Percentiles rank a stretch among this genome's conserved stretches.
These are phyloP conservation scores for Sherardia arvensis DNA, from an alignment of 257 asterid species.

Conservation along the genomic window DNA sequence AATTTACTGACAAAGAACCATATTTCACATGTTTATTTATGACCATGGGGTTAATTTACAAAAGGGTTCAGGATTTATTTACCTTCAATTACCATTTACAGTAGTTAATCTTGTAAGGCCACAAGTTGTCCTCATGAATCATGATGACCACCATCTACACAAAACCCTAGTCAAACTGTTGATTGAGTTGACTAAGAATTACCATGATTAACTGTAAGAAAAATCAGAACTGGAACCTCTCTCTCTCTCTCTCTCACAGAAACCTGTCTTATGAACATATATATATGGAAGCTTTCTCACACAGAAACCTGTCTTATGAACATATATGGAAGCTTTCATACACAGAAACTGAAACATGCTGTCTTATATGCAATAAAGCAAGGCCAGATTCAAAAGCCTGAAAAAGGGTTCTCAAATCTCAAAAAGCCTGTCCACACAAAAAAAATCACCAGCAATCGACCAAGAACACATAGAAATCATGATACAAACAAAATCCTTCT, in stretches of 20 bases:
- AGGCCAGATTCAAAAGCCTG: conserved; percentile 15
- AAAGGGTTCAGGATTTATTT: background rate
- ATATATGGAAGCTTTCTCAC: too few relatives aligned
- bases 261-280: too few relatives aligned
- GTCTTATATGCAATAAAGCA: background rate
- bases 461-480: background rate
- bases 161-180: conserved; percentile 18
- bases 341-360: background rate
- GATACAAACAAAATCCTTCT: background rate
- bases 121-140: too few relatives aligned
- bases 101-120: too few relatives aligned
- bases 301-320: too few relatives aligned
- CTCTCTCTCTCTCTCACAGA: too few relatives aligned
- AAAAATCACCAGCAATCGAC: background rate
- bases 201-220: background rate
- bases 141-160: background rate
- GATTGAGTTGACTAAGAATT: background rate
- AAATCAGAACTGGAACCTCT: too few relatives aligned
- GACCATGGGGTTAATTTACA: background rate
- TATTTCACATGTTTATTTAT: background rate
- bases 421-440: conserved; percentile 1
- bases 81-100: background rate
- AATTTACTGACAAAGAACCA: background rate
- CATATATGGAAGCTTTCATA: background rate
- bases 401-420: conserved; percentile 3